Evolutionary conservation across 257 asterid species (phyloP).

Genomic region (Parsonsia alboflavescens): DNA sequence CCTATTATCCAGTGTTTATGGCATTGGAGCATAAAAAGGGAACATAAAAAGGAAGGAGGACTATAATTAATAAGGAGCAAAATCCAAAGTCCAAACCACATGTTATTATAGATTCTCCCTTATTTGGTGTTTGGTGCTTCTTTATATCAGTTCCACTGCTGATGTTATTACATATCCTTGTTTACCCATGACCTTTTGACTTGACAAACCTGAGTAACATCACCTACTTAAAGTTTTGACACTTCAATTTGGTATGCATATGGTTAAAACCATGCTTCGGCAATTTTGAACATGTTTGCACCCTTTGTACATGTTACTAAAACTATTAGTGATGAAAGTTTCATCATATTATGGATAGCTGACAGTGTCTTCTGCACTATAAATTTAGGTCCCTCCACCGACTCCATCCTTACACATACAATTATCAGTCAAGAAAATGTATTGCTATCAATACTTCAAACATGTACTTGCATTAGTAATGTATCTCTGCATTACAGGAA

Average conservation of each 20-base stretch:
- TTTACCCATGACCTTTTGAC: background rate
- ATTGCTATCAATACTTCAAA: background rate
- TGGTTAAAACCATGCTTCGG: background rate
- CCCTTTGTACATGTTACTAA: background rate
- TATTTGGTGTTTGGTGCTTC: background rate
- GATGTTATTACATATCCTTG: background rate
- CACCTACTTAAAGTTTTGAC: background rate
- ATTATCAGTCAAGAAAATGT: background rate
- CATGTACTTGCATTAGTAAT: background rate
- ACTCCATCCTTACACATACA: background rate
- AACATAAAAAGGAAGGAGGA: too few relatives aligned
- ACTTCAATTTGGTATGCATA: background rate
- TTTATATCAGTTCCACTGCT: background rate
- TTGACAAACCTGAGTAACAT: background rate
- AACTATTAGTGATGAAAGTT: background rate
- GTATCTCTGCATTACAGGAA: background rate
- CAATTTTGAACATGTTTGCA: background rate
- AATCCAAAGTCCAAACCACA: background rate
- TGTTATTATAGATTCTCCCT: conserved; percentile 2
- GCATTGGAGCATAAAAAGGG: background rate
- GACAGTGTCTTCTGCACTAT: background rate
- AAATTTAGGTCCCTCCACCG: too few relatives aligned
- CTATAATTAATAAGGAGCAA: background rate
- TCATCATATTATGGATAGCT: background rate
- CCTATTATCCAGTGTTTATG: background rate